These are phyloP conservation scores for Podaxis sp. DNA, from an alignment of 768 basidiomycete genomes.

Conservation along the genomic window DNA sequence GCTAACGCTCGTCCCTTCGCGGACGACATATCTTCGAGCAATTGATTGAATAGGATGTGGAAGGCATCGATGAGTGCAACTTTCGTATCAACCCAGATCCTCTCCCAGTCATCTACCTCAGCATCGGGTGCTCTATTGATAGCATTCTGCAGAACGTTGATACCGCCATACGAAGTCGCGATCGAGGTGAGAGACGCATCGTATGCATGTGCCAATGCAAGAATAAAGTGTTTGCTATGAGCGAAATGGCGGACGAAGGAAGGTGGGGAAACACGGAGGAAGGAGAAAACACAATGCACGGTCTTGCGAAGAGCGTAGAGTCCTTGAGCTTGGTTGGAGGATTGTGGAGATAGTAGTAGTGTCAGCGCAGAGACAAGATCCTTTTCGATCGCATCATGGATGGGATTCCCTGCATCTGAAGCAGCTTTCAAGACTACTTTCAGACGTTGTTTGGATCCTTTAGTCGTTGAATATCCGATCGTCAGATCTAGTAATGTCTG, in stretches of 20 bases:
- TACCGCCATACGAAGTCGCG: slow-evolving; percentile 62
- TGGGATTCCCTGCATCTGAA: slow-evolving; percentile 29
- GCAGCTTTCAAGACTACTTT: slow-evolving; percentile 44
- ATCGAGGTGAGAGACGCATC: slow-evolving; percentile 55
- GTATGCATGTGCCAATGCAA: slow-evolving; percentile 60
- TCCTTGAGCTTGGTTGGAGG: slow-evolving; percentile 37
- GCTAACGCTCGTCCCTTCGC: slow-evolving; percentile 44
- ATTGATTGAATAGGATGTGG: slow-evolving; percentile 53
- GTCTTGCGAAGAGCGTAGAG: slow-evolving; percentile 68
- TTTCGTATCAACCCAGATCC: slow-evolving; percentile 71
- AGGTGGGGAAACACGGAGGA: slow-evolving; percentile 48
- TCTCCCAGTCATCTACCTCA: slow-evolving; percentile 64
- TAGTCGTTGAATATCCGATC: slow-evolving; percentile 50
- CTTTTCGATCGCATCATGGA: slow-evolving; percentile 32
- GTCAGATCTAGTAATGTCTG: slow-evolving; percentile 63
- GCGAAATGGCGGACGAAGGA: slow-evolving; percentile 53
- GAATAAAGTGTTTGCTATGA: slow-evolving; percentile 48
- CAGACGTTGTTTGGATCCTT: slow-evolving; percentile 37
- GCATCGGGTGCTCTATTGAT: slow-evolving; percentile 22
- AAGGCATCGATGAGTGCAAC: slow-evolving; percentile 69
- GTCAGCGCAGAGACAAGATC: slow-evolving; percentile 62
- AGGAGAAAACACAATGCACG: slow-evolving; percentile 51
- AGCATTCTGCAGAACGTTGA: slow-evolving; percentile 30
- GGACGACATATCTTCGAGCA: slow-evolving; percentile 48
- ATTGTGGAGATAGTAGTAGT: slow-evolving; percentile 41